These are phyloP conservation scores for Laguncularia racemosa DNA, from an alignment of 345 rosid species.

Conservation along the genomic window DNA sequence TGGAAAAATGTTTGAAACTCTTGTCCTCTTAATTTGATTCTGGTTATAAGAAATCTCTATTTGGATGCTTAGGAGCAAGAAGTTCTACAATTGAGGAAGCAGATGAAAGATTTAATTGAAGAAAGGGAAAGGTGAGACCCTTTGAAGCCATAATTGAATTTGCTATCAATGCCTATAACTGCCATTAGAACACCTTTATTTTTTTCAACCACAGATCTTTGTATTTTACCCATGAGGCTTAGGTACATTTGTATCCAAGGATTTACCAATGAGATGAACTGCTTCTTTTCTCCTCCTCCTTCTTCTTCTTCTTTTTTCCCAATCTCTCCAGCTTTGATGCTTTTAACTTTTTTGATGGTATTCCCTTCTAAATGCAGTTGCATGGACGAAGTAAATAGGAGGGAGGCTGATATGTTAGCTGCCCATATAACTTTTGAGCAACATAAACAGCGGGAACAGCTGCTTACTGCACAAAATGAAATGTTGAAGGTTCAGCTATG, in stretches of 20 bases:
- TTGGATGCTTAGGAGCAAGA: slow-evolving; percentile 51
- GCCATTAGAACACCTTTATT: neutral
- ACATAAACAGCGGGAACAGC: slow-evolving; percentile 67
- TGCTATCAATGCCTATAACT: neutral
- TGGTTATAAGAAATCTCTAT: neutral
- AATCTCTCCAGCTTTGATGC: neutral
- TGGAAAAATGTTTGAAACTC: neutral
- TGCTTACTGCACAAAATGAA: slow-evolving; percentile 76
- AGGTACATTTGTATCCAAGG: too few relatives aligned
- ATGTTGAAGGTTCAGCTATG: slow-evolving; percentile 56
- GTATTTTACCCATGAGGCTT: too few relatives aligned
- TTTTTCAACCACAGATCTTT: neutral
- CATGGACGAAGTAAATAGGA: slow-evolving; percentile 46
- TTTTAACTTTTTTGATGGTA: slow-evolving; percentile 1
- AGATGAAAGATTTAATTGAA: slow-evolving; percentile 42
- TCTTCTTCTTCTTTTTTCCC: neutral
- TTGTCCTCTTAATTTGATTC: neutral
- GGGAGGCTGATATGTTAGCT: slow-evolving; percentile 56
- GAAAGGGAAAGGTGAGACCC: slow-evolving; percentile 67
- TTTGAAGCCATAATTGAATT: neutral
- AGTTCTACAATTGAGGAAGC: slow-evolving; percentile 44
- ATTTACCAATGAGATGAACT: neutral
- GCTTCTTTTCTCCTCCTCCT: neutral
- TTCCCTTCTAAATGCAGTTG: slow-evolving; percentile 31
- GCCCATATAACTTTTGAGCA: slow-evolving; percentile 56